Evolutionary conservation across 305 asterid species (phyloP).

Genomic region (Fraxinus velutina): DNA sequence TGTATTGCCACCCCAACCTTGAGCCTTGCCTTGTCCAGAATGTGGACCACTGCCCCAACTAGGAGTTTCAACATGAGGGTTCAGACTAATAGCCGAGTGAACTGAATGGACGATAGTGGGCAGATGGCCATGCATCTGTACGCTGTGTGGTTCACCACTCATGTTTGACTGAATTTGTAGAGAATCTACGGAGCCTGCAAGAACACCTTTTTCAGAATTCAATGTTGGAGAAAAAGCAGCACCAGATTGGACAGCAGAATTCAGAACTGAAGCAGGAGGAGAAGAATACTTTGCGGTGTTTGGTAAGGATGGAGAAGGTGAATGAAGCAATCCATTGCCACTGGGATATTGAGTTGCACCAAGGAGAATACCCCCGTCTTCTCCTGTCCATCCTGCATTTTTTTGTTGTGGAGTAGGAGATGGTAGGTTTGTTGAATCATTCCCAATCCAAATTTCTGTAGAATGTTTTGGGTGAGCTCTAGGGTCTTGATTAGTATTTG

Average conservation of each 20-base stretch:
- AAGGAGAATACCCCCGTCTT: constrained; percentile 33
- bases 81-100: constrained; percentile 47
- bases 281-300: constrained; percentile 35
- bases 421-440: constrained; percentile 52
- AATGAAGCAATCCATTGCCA: constrained; percentile 39
- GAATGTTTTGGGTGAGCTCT: constrained; percentile 36
- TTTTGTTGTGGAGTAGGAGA: constrained; percentile 74
- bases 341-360: constrained; percentile 42
- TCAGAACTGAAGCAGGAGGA: constrained; percentile 43
- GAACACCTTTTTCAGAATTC: constrained; percentile 39
- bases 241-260: constrained; percentile 25
- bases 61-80: constrained; percentile 43
- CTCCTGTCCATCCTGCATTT: constrained; percentile 38
- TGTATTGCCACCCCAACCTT: constrained; percentile 44
- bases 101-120: constrained; percentile 31
- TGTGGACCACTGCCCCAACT: constrained; percentile 39
- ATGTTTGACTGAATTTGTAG: constrained; percentile 34
- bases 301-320: constrained; percentile 50
- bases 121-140: constrained; percentile 42
- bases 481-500: constrained; percentile 33
- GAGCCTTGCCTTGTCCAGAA: constrained; percentile 50
- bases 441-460: constrained; percentile 45
- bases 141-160: constrained; percentile 36
- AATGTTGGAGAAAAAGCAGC: constrained; percentile 43
- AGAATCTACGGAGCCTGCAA: constrained; percentile 33